Evolutionary conservation across 345 rosid species (phyloP).

Genomic region (Iberis pinnata): DNA sequence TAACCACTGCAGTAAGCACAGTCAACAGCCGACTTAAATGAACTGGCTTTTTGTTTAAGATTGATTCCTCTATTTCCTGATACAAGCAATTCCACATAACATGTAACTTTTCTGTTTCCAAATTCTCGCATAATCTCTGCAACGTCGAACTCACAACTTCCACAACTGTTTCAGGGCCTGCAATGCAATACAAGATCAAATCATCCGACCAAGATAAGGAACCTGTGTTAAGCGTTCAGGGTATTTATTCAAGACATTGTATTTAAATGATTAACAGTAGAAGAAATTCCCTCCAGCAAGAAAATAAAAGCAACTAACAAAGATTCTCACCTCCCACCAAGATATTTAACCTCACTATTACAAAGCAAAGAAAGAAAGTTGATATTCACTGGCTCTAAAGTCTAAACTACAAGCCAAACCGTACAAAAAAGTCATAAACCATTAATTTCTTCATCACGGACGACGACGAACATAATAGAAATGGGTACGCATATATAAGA

Average conservation of each 20-base stretch:
- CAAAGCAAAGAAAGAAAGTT: background rate
- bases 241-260: background rate
- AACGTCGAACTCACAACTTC: constrained; percentile 53
- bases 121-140: constrained; percentile 51
- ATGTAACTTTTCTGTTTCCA: constrained; percentile 44
- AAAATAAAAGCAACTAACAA: constrained; percentile 13
- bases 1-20: constrained; percentile 47
- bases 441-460: background rate
- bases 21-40: constrained; percentile 49
- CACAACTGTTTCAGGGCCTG: constrained; percentile 53
- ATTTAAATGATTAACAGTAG: background rate
- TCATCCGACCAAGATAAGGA: constrained; percentile 12
- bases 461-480: too few relatives aligned
- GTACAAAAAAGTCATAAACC: background rate
- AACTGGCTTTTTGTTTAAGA: constrained; percentile 23
- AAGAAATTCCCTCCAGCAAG: constrained; percentile 10
- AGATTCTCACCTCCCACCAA: constrained; percentile 15
- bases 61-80: constrained; percentile 38
- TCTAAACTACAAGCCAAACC: constrained; percentile 5
- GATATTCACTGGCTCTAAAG: constrained; percentile 5
- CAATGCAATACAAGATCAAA: constrained; percentile 18
- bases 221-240: constrained; percentile 1
- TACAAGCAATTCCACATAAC: constrained; percentile 51
- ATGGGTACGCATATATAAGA: constrained; percentile 1
- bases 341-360: background rate